Evolutionary conservation across 1,284 basidiomycete species (phyloP), one percentile per base, ranked within the genome.

Genomic region (Tetrapyrgos nigripes): DNA sequence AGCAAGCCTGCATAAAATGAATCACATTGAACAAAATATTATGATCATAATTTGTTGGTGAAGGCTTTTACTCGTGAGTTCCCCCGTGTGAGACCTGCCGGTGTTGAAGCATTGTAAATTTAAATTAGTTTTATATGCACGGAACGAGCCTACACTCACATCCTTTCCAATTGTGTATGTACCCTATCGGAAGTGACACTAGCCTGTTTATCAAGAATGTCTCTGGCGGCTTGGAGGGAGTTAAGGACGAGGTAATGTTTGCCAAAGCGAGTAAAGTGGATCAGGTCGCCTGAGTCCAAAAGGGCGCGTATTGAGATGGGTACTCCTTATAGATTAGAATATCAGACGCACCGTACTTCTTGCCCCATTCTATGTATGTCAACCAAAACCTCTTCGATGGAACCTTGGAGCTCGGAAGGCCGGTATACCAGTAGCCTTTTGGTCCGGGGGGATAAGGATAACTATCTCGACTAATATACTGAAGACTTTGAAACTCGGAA

Each of bases 161-260:
- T 27, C 24, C 55, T 28, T 14, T 64, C 62, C 59, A 49, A 62
- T 61, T 19, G 60, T 62, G 55, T 67, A 66, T 13, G 61, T 60
- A 24, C 60, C 59, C 26, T 61, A 27, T 56, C 54, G 6, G 54
- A 49, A 24, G 33, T 35, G 3, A 47, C 46, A 21, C 17, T 14
- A 3, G 64, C 50, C 60, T 57, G 53, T 68, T 68, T 45, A 65
- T 64, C 53, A 28, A 71, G 65, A n/a, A 70, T 53, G 33, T 70
- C 69, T 6, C 54, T 52, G 10, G 59, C n/a, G n/a, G n/a, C n/a
- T n/a, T n/a, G n/a, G n/a, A n/a, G n/a, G n/a, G n/a, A n/a, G n/a
- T n/a, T 66, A 17, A 64, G 55, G 21, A 67, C 54, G n/a, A 64
- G 13, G 9, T 45, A 53, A 33, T 46, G 54, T 19, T 51, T 40